Evolutionary conservation across 2,329 filamentous ascomycete species (phyloP).

Genomic region (Xylariales sp.): DNA sequence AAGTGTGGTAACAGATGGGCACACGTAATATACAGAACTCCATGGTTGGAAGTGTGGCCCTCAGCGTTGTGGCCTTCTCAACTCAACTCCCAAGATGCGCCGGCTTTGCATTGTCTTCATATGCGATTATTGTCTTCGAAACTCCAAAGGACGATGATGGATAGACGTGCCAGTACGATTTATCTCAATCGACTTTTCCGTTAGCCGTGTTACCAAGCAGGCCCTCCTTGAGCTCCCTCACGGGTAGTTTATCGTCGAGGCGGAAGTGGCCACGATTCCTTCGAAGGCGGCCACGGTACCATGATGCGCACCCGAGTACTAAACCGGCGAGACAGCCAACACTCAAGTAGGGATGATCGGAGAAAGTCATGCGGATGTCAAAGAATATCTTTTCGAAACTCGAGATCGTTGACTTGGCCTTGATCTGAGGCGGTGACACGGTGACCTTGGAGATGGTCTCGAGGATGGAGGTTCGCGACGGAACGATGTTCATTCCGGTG

Average conservation of each 20-base stretch:
- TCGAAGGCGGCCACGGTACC: constrained; percentile 51
- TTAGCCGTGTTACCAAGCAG: constrained; percentile 50
- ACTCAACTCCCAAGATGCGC: constrained; percentile 4
- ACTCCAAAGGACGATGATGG: no score
- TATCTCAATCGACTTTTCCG: constrained; percentile 53
- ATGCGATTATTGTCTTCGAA: constrained; percentile 4
- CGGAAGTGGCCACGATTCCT: constrained; percentile 56
- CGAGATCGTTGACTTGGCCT: constrained; percentile 72
- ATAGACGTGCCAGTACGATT: no score
- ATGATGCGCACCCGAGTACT: constrained; percentile 46
- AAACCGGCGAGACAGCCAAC: constrained; percentile 54
- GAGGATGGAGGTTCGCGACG: constrained; percentile 83
- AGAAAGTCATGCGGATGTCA: constrained; percentile 54
- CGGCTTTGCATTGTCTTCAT: constrained; percentile 4
- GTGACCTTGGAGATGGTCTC: constrained; percentile 76
- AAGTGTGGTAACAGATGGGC: not conserved
- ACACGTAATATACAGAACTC: constrained; percentile 10
- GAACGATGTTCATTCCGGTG: constrained; percentile 84
- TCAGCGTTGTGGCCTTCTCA: no score
- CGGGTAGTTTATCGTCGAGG: constrained; percentile 50
- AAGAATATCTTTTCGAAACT: constrained; percentile 68
- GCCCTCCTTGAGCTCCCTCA: constrained; percentile 58
- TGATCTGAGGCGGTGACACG: constrained; percentile 63
- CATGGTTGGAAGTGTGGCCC: not conserved
- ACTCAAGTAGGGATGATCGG: constrained; percentile 55